Conservation (phyloP, 1,284 basidiomycete species). For the Cutaneotrichosporon sp. region DNA sequence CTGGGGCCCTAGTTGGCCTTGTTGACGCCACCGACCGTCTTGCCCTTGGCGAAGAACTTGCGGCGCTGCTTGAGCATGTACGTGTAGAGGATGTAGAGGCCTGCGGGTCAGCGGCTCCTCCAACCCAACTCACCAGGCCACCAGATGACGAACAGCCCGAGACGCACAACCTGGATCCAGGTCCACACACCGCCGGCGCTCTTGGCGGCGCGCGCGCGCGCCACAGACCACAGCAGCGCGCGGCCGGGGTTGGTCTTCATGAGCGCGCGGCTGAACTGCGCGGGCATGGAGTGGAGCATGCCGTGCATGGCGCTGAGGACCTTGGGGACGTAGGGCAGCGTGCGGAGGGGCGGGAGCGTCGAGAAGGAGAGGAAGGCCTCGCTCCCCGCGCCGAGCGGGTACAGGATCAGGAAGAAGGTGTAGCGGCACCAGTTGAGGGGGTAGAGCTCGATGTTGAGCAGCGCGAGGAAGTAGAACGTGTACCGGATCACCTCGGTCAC, state of each 20-base stretch:
- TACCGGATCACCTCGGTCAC: constrained; percentile 91
- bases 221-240: constrained; percentile 36
- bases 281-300: constrained; percentile 24
- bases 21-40: constrained; percentile 38
- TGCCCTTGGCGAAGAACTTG: constrained; percentile 65
- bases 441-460: constrained; percentile 59
- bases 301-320: constrained; percentile 29
- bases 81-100: constrained; percentile 81
- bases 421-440: constrained; percentile 62
- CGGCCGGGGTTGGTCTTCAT: constrained; percentile 34
- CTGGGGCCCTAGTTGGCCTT: constrained; percentile 17
- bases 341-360: constrained; percentile 65
- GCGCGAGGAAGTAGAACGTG: constrained; percentile 76
- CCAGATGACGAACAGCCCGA: constrained; percentile 75
- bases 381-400: constrained; percentile 86
- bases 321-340: constrained; percentile 36
- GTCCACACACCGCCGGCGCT: constrained; percentile 30
- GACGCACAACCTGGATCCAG: constrained; percentile 59
- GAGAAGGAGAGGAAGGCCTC: constrained; percentile 84
- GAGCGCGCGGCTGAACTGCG: constrained; percentile 29
- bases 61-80: constrained; percentile 84
- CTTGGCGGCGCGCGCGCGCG: constrained; percentile 28
- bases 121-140: constrained; percentile 84
- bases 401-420: constrained; percentile 89
- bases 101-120: constrained; percentile 52